Conservation (phyloP, 208 protist species). For the Leishmania mexicana region DNA sequence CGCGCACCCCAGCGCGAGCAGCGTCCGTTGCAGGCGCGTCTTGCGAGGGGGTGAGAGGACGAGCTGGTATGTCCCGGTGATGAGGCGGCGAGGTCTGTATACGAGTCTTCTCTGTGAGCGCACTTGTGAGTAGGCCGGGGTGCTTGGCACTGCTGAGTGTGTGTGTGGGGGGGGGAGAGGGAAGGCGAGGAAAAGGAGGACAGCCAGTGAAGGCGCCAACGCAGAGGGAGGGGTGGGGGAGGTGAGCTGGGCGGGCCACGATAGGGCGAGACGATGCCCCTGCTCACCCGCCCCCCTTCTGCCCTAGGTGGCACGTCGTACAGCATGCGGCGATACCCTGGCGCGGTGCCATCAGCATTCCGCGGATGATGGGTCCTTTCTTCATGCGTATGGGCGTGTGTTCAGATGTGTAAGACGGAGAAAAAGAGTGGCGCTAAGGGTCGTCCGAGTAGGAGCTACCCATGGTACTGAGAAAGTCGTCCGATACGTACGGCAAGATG, state of each 20-base stretch:
- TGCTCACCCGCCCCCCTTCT: neutral
- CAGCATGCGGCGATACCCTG: neutral
- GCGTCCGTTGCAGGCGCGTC: neutral
- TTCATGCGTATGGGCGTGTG: too few species aligned
- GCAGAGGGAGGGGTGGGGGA: neutral
- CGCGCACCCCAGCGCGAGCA: neutral
- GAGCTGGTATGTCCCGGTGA: neutral
- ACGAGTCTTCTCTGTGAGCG: neutral
- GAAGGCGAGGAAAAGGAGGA: neutral
- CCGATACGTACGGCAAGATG: constrained; percentile 65
- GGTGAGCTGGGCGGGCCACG: neutral
- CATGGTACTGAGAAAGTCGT: constrained; percentile 52
- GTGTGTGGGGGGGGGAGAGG: neutral
- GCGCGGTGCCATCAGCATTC: neutral
- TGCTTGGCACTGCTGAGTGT: neutral
- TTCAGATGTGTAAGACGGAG: neutral
- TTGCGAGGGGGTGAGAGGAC: neutral
- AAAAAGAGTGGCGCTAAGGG: neutral
- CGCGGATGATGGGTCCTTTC: neutral
- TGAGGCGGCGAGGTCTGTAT: neutral
- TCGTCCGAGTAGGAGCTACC: constrained; percentile 13
- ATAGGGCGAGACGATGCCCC: neutral
- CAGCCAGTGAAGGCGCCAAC: neutral
- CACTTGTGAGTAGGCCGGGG: neutral
- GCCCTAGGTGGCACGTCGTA: neutral